Evolutionary conservation across 768 basidiomycete genomes (phyloP), one percentile per base, ranked within the genome.

Genomic region (Lyophyllum semitale): DNA sequence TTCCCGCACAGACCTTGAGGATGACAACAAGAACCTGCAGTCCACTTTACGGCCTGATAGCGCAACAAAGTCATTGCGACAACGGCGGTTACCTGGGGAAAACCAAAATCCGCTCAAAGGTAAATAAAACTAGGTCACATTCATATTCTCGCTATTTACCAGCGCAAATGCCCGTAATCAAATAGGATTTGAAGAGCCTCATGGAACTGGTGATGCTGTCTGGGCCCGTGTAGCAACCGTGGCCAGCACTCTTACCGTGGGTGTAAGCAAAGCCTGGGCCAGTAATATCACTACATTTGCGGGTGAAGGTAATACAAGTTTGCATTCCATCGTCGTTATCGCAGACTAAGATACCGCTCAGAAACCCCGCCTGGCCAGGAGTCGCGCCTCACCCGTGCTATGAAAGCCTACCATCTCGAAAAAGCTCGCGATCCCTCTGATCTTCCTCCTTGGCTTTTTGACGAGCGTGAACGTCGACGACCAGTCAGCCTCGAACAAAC

Each of bases 391-490:
- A 79, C 78, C 4, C 77, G 77, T n/a, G 83, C 82, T 4, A 81
- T 88, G 83, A 87, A 85, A 64, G 80, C 82, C 0, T 88, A 88
- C 64, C 82, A 88, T 60, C 75, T 86, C 45, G 77, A 77, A 25
- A 84, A 85, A 65, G 85, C 85, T 20, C 76, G 76, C 23, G 72
- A 77, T 33, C 81, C 79, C 9, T 62, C 76, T 26, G 85, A 88
- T 63, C 76, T 89, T 18, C 86, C 88, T 9, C 70, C 75, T 8
- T 88, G 87, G 87, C 75, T 89, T 17, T 88, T 88, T 54, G 78
- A 78, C 41, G 82, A 79, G 51, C 74, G 70, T 38, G 85, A 88
- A 61, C 78, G 83, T 40, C 74, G 74, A 54, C 54, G 48, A 49
- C 61, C 58, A 49, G 41, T 29, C 43, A 48, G 23, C 9, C 22